phyloP scores from a whole-genome alignment of 345 rosid species.

The Sisymbrium irio region DNA sequence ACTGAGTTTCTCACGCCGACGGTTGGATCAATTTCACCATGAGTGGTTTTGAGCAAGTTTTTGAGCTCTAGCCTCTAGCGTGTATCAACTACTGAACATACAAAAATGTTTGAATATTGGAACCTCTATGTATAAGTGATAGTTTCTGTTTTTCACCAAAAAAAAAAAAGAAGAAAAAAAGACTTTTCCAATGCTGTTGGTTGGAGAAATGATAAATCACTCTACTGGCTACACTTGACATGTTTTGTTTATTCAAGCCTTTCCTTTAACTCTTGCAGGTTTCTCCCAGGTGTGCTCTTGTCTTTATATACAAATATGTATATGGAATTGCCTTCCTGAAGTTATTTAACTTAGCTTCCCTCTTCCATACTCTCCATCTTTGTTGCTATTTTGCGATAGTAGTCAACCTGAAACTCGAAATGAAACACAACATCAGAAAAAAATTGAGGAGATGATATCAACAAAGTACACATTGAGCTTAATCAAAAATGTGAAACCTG shows the following conservation, averaged over 20 bases:
- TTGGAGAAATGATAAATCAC: not conserved
- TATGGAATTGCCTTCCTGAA: not conserved
- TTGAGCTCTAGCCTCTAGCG: too few species aligned
- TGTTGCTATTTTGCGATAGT: constrained; percentile 58
- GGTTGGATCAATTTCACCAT: not conserved
- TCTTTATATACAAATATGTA: not conserved
- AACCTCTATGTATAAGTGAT: too few species aligned
- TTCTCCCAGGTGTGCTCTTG: not conserved
- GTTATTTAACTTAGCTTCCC: constrained; percentile 29
- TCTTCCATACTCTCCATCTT: constrained; percentile 68
- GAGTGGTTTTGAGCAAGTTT: too few species aligned
- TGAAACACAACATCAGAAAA: not conserved
- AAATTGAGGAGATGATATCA: not conserved
- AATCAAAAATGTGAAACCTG: constrained; percentile 10
- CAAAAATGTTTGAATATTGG: too few species aligned
- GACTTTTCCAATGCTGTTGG: not conserved
- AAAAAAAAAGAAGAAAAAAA: too few species aligned
- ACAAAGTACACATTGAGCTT: not conserved
- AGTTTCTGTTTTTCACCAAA: not conserved
- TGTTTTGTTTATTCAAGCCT: not conserved
- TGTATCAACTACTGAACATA: too few species aligned
- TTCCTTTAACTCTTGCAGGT: not conserved
- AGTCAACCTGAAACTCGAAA: constrained; percentile 45
- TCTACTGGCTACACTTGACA: not conserved
- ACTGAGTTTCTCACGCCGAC: not conserved